phyloP scores from a whole-genome alignment of 345 rosid genomes.

The Eucalyptus melliodora region DNA sequence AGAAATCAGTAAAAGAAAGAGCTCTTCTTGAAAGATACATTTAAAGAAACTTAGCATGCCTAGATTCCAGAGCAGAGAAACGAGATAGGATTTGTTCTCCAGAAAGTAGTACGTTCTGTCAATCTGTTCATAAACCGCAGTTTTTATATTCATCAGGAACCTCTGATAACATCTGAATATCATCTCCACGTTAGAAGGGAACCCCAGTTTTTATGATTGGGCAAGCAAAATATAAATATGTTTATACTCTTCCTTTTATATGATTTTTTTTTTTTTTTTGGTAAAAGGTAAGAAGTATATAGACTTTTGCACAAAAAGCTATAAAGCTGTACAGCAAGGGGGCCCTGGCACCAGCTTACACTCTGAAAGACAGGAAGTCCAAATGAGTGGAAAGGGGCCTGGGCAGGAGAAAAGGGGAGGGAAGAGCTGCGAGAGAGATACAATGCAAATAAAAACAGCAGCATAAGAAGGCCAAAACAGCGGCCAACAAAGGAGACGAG shows the following conservation, averaged over 20 bases:
- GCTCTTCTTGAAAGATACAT: neutral
- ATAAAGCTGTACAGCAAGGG: no score
- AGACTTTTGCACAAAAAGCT: no score
- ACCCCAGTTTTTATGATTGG: neutral
- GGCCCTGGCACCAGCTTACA: no score
- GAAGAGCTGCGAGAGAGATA: no score
- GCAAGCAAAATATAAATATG: neutral
- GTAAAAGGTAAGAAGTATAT: no score
- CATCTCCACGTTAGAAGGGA: neutral
- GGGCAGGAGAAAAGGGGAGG: no score
- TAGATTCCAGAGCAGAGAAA: neutral
- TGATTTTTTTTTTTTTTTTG: neutral
- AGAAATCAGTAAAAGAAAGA: neutral
- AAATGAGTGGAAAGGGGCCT: no score
- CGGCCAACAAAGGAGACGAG: no score
- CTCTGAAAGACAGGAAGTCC: no score
- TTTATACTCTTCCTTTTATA: neutral
- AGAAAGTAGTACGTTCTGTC: neutral
- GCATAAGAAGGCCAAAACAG: no score
- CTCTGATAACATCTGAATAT: neutral
- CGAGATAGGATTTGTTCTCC: neutral
- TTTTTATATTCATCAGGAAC: neutral
- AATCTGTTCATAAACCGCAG: neutral
- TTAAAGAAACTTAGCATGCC: neutral
- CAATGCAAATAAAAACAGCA: no score